Evolutionary conservation across 805 yeast species (phyloP), one percentile per base, ranked within the genome.

Genomic region (Schwanniomyces sp.): DNA sequence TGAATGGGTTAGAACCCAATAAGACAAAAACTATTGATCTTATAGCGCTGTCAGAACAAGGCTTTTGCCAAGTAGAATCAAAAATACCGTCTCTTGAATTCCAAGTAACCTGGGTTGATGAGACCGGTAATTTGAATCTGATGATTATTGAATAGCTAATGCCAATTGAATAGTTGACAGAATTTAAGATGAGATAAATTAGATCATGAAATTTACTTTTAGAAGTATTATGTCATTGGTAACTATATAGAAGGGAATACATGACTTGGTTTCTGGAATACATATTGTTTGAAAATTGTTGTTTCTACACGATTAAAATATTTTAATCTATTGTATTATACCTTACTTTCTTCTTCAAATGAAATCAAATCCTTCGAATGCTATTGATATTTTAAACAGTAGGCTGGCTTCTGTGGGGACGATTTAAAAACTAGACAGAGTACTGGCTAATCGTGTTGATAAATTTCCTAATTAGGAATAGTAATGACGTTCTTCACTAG

Each of bases 391-490:
- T n/a, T n/a, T n/a, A n/a, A 32, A 32, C 36, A 32, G 36, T 16
- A 9, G 36, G 36, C 36, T 32, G 36, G 36, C 21, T 32, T 2
- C 11, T 32, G 36, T 32, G 36, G 36, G 17, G 21, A 21, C 5
- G 5, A 3, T 4, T 21, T 21, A 21, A 21, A 21, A 21, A 21
- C 5, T 21, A 21, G 24, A 21, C 24, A 21, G 24, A 21, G 24
- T 4, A 21, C 41, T 45, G 40, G 43, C 40, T 24, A 37, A 37
- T 11, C 24, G 18, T 54, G 46, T 54, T 44, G 46, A 41, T 16
- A 28, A 40, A 40, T 49, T 48, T 7, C 59, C 59, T 29, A 44
- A 47, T 43, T 49, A 40, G 56, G 57, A 30, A 53, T 43, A 27
- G 17, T 43, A 42, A 49, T 45, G 24, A 39, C 5, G 14, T 32